Base-by-base conservation (phyloP, 306 rosid species). In the Lithocarpus polystachyus region DNA sequence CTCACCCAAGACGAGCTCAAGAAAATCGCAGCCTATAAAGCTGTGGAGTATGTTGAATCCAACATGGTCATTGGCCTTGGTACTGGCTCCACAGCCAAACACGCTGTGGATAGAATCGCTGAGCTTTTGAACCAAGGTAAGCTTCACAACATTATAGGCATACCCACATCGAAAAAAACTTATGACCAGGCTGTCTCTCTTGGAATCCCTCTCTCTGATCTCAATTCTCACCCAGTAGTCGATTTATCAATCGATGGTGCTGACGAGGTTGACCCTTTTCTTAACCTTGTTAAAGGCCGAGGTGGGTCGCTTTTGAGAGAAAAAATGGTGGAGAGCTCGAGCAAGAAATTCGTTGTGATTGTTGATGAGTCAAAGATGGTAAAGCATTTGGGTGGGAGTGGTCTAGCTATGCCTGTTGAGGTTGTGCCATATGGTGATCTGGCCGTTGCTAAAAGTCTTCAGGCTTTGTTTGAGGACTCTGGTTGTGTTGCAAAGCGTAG, bases 231-330 rank as follows among this genome's bases (percentile, higher is more conserved):
- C 68, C 97, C 97, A 0, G 83, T 85, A 1, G 81, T 94, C 15
- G 98, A 94, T 81, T 90, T 94, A 15, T 91, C 96, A 1, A 94
- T 94, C 37, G 98, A 94, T 28, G 98, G 97, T 9, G 97, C 98
- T n/a, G 98, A 94, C 3, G 98, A 94, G 78, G 98, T 94, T 19
- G 97, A 94, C 23, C 97, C 96, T 2, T 37, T 53, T 19, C 78
- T 94, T 57, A 94, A 92, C 77, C 35, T 92, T 51, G 98, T 94
- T 2, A 94, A 94, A 56, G 98, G 98, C 5, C 93, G 98, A 48
- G 97, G 97, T 31, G 97, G 98, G 11, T 94, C 98, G 9, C 92
- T 94, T 14, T 24, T 94, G 48, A 80, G 97, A 8, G 97, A 94
- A 59, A 94, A 94, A 70, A 92, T 94, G 98, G 90, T 94, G 20